Evolutionary conservation across 805 yeast species (phyloP).

Genomic region (Teunomyces panamensis): DNA sequence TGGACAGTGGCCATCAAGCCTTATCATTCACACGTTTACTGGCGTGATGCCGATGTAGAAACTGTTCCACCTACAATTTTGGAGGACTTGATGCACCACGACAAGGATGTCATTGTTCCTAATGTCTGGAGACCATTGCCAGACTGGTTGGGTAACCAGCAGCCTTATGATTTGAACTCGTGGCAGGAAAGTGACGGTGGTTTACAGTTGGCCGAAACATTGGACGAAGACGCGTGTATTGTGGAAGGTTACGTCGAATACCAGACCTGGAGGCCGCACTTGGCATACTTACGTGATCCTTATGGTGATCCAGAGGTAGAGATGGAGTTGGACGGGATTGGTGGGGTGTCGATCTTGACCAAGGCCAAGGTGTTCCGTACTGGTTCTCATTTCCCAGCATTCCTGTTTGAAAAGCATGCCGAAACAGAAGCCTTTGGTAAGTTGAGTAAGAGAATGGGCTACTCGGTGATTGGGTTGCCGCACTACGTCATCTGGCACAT

Average conservation of each 20-base stretch:
- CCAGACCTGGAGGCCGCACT: slow-evolving; percentile 97
- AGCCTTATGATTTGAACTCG: slow-evolving; percentile 80
- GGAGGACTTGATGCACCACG: slow-evolving; percentile 91
- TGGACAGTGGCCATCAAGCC: slow-evolving; percentile 84
- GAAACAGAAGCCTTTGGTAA: slow-evolving; percentile 98
- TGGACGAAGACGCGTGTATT: slow-evolving; percentile 92
- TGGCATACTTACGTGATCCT: slow-evolving; percentile 92
- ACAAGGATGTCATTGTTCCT: slow-evolving; percentile 90
- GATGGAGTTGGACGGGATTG: slow-evolving; percentile 93
- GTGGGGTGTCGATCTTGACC: slow-evolving; percentile 91
- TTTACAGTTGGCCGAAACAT: slow-evolving; percentile 63
- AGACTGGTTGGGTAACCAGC: slow-evolving; percentile 81
- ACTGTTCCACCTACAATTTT: slow-evolving; percentile 78
- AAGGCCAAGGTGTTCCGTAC: slow-evolving; percentile 81
- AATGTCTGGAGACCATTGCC: slow-evolving; percentile 91
- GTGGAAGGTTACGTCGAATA: slow-evolving; percentile 98
- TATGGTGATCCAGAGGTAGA: slow-evolving; percentile 92
- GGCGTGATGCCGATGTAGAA: slow-evolving; percentile 99
- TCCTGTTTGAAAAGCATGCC: slow-evolving; percentile 93
- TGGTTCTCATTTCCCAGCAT: slow-evolving; percentile 96
- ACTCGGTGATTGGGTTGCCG: slow-evolving; percentile 82
- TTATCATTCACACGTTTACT: slow-evolving; percentile 91
- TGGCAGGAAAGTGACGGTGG: slow-evolving; percentile 89
- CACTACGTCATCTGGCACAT: slow-evolving; percentile 52
- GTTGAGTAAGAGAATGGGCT: slow-evolving; percentile 82